phyloP scores from a whole-genome alignment of 306 rosid genomes.

The Urtica urens region DNA sequence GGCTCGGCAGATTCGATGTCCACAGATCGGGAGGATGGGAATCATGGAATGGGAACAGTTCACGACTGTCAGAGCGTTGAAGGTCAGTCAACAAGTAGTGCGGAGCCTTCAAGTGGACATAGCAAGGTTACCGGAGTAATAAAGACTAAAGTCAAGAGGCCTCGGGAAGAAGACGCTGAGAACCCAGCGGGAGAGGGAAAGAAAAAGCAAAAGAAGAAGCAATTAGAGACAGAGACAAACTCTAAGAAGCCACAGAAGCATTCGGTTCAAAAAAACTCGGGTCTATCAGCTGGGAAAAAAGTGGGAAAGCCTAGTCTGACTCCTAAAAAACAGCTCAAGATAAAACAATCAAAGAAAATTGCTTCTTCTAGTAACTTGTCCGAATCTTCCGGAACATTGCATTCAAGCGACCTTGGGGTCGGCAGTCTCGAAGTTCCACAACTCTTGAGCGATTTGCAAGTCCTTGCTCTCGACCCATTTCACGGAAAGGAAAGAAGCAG shows the following conservation, averaged over 20 bases:
- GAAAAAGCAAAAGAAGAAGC: conserved; percentile 60
- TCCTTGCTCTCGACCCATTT: conserved; percentile 85
- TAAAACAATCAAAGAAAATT: conserved; percentile 27
- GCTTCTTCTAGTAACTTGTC: conserved; percentile 14
- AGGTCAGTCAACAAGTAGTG: conserved; percentile 16
- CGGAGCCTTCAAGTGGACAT: conserved; percentile 17
- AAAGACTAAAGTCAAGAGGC: conserved; percentile 54
- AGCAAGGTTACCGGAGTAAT: conserved; percentile 31
- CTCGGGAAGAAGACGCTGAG: conserved; percentile 32
- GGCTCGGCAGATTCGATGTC: conserved; percentile 16
- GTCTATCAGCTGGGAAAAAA: conserved; percentile 18
- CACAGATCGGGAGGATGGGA: conserved; percentile 20
- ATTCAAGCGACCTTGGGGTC: conserved; percentile 19
- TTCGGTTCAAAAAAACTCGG: conserved; percentile 27
- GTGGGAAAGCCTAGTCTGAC: conserved; percentile 31
- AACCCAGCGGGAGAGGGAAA: conserved; percentile 35
- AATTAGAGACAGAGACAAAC: conserved; percentile 21
- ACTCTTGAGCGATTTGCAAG: conserved; percentile 57
- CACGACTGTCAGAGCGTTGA: conserved; percentile 11
- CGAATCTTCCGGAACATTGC: conserved; percentile 13
- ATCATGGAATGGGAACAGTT: conserved; percentile 7
- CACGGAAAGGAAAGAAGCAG: conserved; percentile 46
- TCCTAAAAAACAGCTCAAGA: conserved; percentile 30
- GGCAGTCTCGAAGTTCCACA: conserved; percentile 40
- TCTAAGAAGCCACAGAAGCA: conserved; percentile 31